A percentile compares a stretch with the other conserved stretches of the same genome.
These are phyloP conservation scores for Fistulifera pelliculosa DNA, from an alignment of 108 stramenopile genomes.

Conservation along the genomic window DNA sequence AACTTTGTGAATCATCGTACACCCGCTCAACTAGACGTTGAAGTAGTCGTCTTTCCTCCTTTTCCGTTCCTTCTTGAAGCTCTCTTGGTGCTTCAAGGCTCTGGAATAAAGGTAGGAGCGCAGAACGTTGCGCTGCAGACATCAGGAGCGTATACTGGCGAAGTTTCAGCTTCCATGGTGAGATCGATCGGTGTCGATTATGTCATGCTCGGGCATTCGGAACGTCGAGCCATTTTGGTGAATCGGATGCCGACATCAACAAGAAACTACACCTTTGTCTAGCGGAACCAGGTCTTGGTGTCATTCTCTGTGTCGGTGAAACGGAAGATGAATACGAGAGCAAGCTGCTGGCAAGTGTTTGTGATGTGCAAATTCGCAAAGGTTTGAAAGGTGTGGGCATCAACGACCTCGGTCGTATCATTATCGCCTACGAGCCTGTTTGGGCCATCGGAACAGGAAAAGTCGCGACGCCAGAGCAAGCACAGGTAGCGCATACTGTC, in stretches of 20 bases:
- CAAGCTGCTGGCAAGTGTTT: constrained; percentile 79
- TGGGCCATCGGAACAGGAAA: constrained; percentile 97
- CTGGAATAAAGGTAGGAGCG: constrained; percentile 36
- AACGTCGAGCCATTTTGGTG: constrained; percentile 90
- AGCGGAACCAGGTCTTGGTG: constrained; percentile 83
- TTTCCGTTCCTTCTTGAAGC: constrained; percentile 60
- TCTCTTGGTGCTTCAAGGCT: constrained; percentile 64
- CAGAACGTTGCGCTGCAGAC: constrained; percentile 59
- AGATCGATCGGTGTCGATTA: constrained; percentile 79
- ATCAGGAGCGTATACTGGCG: constrained; percentile 95
- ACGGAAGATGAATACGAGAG: constrained; percentile 90
- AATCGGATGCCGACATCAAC: constrained; percentile 89
- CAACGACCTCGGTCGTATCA: constrained; percentile 78
- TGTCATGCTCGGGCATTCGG: constrained; percentile 95
- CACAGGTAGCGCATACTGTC: constrained; percentile 61
- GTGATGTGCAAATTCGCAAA: constrained; percentile 83
- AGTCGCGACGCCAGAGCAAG: constrained; percentile 69
- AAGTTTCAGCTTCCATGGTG: constrained; percentile 83
- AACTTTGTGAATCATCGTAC: too few species aligned
- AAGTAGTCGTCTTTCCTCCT: constrained; percentile 81
- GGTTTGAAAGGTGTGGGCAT: constrained; percentile 58
- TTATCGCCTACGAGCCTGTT: constrained; percentile 96
- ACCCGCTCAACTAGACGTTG: constrained; percentile 19
- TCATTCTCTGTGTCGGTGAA: constrained; percentile 96
- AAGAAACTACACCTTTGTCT: constrained; percentile 71